Base-by-base conservation (phyloP, 768 basidiomycete species). In the Coprinopsis cinerea region DNA sequence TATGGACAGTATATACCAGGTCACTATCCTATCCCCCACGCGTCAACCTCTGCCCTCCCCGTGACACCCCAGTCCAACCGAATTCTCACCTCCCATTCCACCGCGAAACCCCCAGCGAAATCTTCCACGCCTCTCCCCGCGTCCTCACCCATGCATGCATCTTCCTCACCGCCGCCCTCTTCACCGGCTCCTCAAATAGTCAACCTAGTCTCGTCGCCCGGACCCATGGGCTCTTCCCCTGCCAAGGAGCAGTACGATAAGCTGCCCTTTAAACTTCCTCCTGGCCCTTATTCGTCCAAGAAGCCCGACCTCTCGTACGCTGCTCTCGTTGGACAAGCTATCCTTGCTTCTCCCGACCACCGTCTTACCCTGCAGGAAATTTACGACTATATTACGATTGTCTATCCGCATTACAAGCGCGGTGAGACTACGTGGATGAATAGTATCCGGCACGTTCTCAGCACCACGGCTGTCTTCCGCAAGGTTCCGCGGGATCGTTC, bases 381-480 rank as follows among this genome's bases (percentile, higher is more conserved):
- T 55, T 98, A 98, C 61, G 85, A 90, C 62, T 99, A 82, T 79
- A 94, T 99, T 59, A 91, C 90, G 40, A 88, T 87, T 35, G 89
- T 90, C 7, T 94, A 92, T 67, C 94, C 96, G 5, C 83, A 85
- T 62, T 99, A 91, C 70, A 91, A 92, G 66, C 85, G 88, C 51
- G 86, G 87, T 18, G 93, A 97, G 59, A 80, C 86, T 2, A 95
- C 92, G 4, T 98, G 95, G 95, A 93, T 94, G 82, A 96, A 96
- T 66, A 94, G 92, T 48, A 92, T 98, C 52, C 81, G 95, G n/a
- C 94, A 98, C 66, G 93, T 94, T 42, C 76, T 98, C 22, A 92
- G 89, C 55, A 91, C 93, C 2, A 95, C 94, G 37, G 81, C 86
- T 30, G 87, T 86, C 58, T 97, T 96, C 66, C 81, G 91, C 54